Evolutionary conservation across 2,329 filamentous ascomycete species (phyloP).

Genomic region (Penicillium sp.): DNA sequence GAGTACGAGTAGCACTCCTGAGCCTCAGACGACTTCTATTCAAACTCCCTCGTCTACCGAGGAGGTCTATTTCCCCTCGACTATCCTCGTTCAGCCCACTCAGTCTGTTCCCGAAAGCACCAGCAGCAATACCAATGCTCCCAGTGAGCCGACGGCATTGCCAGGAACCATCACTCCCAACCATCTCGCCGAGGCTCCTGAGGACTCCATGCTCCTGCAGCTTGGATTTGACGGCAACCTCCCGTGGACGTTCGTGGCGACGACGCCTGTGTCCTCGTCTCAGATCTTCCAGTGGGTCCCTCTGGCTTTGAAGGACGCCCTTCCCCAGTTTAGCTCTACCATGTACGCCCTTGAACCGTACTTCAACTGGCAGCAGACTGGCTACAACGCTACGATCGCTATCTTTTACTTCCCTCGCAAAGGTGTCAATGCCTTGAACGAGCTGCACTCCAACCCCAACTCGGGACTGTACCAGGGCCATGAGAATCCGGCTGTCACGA

Average conservation of each 20-base stretch:
- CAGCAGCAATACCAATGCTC: constrained; percentile 31
- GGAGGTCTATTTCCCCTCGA: constrained; percentile 21
- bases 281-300: constrained; percentile 83
- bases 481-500: constrained; percentile 57
- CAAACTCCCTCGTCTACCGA: constrained; percentile 21
- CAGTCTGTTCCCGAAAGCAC: constrained; percentile 7
- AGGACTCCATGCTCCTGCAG: constrained; percentile 67
- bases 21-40: constrained; percentile 7
- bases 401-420: constrained; percentile 68
- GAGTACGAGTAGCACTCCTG: constrained; percentile 14
- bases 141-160: constrained; percentile 55
- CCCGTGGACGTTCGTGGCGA: constrained; percentile 78
- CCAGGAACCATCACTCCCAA: constrained; percentile 69
- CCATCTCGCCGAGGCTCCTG: constrained; percentile 52
- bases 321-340: constrained; percentile 52
- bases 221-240: constrained; percentile 75
- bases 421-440: constrained; percentile 60
- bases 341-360: constrained; percentile 70
- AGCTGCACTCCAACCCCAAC: constrained; percentile 64
- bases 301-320: constrained; percentile 59
- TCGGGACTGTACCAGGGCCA: constrained; percentile 68
- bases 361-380: constrained; percentile 60
- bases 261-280: constrained; percentile 63
- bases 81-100: constrained; percentile 17
- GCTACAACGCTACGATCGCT: constrained; percentile 76